These are phyloP conservation scores for Thalassiosira hispida DNA, from an alignment of 352 stramenopile species.

Conservation along the genomic window DNA sequence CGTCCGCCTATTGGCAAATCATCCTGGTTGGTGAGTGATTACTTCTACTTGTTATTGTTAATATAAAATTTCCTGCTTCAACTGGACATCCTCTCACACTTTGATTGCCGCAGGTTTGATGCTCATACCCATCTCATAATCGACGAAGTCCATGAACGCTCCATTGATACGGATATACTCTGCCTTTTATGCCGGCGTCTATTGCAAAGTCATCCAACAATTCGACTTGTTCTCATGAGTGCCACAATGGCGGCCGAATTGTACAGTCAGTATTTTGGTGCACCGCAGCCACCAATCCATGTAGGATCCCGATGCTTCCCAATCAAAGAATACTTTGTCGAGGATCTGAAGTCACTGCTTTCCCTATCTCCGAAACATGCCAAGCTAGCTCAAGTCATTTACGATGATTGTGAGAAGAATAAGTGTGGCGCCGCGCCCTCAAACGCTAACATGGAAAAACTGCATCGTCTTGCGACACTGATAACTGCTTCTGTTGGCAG, in stretches of 20 bases:
- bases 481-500: constrained; percentile 65
- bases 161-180: constrained; percentile 95
- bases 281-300: constrained; percentile 74
- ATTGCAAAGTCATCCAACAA: constrained; percentile 66
- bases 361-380: constrained; percentile 55
- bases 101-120: constrained; percentile 80
- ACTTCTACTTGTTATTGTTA: neutral
- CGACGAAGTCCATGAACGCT: constrained; percentile 90
- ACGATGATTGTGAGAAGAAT: constrained; percentile 55
- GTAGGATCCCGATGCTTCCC: constrained; percentile 84
- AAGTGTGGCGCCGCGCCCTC: constrained; percentile 56
- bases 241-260: constrained; percentile 94
- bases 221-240: constrained; percentile 94
- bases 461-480: constrained; percentile 54
- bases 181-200: constrained; percentile 90
- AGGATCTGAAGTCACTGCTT: constrained; percentile 67
- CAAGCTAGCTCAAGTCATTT: constrained; percentile 54
- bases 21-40: constrained; percentile 87
- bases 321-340: constrained; percentile 84
- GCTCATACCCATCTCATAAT: constrained; percentile 94
- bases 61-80: neutral
- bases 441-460: constrained; percentile 52
- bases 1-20: constrained; percentile 92
- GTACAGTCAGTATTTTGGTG: constrained; percentile 85
- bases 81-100: neutral